phyloP scores from a whole-genome alignment of 306 rosid genomes.

The Lablab purpureus region DNA sequence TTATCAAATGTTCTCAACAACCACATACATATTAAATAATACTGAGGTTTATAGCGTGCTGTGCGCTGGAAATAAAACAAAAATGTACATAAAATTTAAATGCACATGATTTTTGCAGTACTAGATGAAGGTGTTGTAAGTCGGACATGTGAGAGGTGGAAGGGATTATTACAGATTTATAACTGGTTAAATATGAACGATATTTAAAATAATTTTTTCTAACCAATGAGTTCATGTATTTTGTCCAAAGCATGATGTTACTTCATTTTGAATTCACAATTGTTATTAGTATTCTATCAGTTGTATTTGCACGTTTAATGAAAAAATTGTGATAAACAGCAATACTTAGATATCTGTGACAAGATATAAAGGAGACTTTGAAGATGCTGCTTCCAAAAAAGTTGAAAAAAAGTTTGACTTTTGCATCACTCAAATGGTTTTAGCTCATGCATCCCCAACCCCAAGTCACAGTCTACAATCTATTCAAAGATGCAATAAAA shows the following conservation, averaged over 20 bases:
- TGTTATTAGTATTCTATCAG: no score
- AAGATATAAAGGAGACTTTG: constrained; percentile 28
- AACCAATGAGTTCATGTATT: not conserved
- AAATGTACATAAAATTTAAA: not conserved
- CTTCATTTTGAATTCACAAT: constrained; percentile 8
- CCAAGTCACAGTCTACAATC: constrained; percentile 25
- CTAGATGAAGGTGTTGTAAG: not conserved
- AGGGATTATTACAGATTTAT: not conserved
- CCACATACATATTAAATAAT: not conserved
- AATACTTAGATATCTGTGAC: constrained; percentile 27
- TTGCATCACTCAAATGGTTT: constrained; percentile 32
- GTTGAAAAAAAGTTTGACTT: constrained; percentile 38
- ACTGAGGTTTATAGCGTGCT: not conserved
- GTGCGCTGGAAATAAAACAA: not conserved
- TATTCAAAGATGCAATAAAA: constrained; percentile 18
- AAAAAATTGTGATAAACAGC: constrained; percentile 27
- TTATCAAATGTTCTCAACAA: constrained; percentile 19
- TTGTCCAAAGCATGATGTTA: not conserved
- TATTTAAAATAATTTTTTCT: no score
- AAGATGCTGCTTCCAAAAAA: constrained; percentile 36
- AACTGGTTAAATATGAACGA: not conserved
- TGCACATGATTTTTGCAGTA: not conserved
- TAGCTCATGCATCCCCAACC: constrained; percentile 27
- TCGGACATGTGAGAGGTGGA: not conserved
- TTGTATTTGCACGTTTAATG: not conserved